Evolutionary conservation across 495 filamentous ascomycete genomes (phyloP), one percentile per base, ranked within the genome.

Genomic region (Penicillium macrosclerotiorum): DNA sequence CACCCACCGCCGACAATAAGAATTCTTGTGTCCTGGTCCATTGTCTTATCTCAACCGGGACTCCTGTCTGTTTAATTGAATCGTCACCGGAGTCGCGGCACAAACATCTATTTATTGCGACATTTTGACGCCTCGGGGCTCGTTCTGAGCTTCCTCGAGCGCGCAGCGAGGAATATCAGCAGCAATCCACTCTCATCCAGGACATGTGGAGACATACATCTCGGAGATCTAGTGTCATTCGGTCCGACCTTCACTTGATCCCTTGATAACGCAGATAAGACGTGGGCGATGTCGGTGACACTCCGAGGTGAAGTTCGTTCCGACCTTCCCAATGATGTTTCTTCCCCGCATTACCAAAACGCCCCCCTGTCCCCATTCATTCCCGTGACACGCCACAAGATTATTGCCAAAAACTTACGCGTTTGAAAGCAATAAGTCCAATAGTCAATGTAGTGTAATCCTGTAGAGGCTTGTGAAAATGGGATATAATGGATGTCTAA

Each of bases 1-100:
- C 57, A 58, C 16, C 71, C 71, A 3, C 49, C 67, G 2, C 70
- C 69, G 25, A 72, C 36, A 34, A 71, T 68, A 27, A 72, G 30
- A 30, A 64, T 55, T 37, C 34, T 36, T 13, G 47, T 55, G 9
- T 59, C 36, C 24, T 38, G 37, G 11, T 48, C 19, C 42, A 59
- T 51, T 37, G 25, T 37, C n/a, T 3, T 42, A 24, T 38, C 19
- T 24, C 4, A 33, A 33, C 18, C 30, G 16, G 6, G 11, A 1
- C 22, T 26, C 24, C 12, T 12, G 14, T 20, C 22, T 29, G 14
- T 13, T 16, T 31, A 3, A 12, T 9, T 31, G 4, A 11, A 31
- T 13, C 14, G 29, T 11, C 29, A 11, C n/a, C n/a, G n/a, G n/a
- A n/a, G n/a, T n/a, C n/a, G 19, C 25, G 14, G 13, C 18, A 20